phyloP scores from a whole-genome alignment of 169 alveolate genomes.

The Babesia ovis region DNA sequence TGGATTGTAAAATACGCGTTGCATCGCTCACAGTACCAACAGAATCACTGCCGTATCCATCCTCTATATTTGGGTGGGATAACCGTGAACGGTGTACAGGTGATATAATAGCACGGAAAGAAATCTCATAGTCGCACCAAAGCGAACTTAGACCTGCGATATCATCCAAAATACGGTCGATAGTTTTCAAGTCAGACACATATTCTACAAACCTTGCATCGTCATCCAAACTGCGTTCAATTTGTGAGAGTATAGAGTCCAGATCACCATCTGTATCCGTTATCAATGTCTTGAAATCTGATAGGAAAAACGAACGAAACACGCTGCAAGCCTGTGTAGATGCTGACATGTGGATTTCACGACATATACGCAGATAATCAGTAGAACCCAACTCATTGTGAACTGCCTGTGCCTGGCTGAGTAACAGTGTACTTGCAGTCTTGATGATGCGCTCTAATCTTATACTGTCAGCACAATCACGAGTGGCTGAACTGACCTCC shows the following conservation, averaged over 20 bases:
- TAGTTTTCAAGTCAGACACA: slow-evolving; percentile 21
- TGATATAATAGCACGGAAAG: slow-evolving; percentile 24
- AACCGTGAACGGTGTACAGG: slow-evolving; percentile 47
- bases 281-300: slow-evolving; percentile 14
- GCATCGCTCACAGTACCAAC: slow-evolving; percentile 40
- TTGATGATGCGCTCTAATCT: slow-evolving; percentile 21
- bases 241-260: slow-evolving; percentile 6
- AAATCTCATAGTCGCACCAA: slow-evolving; percentile 47
- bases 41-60: slow-evolving; percentile 24
- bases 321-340: slow-evolving; percentile 35
- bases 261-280: slow-evolving; percentile 5
- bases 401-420: slow-evolving; percentile 40
- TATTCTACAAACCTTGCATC: neutral
- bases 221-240: slow-evolving; percentile 1
- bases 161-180: slow-evolving; percentile 37
- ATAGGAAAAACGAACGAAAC: slow-evolving; percentile 24
- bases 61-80: neutral
- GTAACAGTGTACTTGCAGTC: slow-evolving; percentile 35
- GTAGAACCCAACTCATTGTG: slow-evolving; percentile 49
- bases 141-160: slow-evolving; percentile 53
- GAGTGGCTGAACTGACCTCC: neutral
- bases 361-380: slow-evolving; percentile 46
- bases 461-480: slow-evolving; percentile 4
- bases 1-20: slow-evolving; percentile 44
- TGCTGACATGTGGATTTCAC: slow-evolving; percentile 53